phyloP scores from a whole-genome alignment of 2,329 filamentous ascomycete species.

The Ramularia collo-cygni region DNA sequence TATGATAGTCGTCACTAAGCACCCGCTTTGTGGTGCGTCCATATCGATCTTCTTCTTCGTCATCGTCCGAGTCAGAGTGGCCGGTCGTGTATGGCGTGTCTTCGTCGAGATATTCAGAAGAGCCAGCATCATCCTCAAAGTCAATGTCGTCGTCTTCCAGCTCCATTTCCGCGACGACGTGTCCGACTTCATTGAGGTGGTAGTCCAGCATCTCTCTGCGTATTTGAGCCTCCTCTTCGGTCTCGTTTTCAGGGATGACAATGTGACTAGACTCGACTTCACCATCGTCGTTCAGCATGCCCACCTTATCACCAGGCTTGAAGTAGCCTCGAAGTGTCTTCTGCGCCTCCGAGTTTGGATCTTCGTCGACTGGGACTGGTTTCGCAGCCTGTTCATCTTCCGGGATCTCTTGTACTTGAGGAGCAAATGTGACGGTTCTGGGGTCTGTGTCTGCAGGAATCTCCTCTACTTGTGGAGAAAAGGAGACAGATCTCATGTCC shows the following conservation, averaged over 20 bases:
- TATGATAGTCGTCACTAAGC: slow-evolving; percentile 67
- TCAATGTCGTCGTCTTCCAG: slow-evolving; percentile 58
- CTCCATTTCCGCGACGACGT: slow-evolving; percentile 86
- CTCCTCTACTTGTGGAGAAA: slow-evolving; percentile 27
- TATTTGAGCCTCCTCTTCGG: slow-evolving; percentile 69
- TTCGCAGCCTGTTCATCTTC: not conserved
- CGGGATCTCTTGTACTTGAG: not conserved
- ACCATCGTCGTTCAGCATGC: slow-evolving; percentile 39
- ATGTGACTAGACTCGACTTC: slow-evolving; percentile 37
- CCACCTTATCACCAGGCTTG: slow-evolving; percentile 34
- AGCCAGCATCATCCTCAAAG: slow-evolving; percentile 35
- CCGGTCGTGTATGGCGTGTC: slow-evolving; percentile 39
- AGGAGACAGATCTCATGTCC: slow-evolving; percentile 27
- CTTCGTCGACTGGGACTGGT: not conserved
- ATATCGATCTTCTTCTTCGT: slow-evolving; percentile 65
- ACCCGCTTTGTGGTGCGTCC: slow-evolving; percentile 64
- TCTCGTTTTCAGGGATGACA: slow-evolving; percentile 66
- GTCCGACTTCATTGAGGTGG: slow-evolving; percentile 77
- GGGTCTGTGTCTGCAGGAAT: slow-evolving; percentile 20
- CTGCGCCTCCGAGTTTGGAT: slow-evolving; percentile 16
- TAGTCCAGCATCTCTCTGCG: slow-evolving; percentile 89
- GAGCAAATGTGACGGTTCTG: not conserved
- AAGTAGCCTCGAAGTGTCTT: slow-evolving; percentile 25
- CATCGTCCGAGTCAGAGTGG: slow-evolving; percentile 53
- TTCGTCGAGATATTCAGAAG: slow-evolving; percentile 31